Percentiles rank a stretch among this genome's conserved stretches.
Evolutionary conservation across 2,329 filamentous ascomycete genomes (phyloP).

Genomic region (Raffaelea ambrosiae): DNA sequence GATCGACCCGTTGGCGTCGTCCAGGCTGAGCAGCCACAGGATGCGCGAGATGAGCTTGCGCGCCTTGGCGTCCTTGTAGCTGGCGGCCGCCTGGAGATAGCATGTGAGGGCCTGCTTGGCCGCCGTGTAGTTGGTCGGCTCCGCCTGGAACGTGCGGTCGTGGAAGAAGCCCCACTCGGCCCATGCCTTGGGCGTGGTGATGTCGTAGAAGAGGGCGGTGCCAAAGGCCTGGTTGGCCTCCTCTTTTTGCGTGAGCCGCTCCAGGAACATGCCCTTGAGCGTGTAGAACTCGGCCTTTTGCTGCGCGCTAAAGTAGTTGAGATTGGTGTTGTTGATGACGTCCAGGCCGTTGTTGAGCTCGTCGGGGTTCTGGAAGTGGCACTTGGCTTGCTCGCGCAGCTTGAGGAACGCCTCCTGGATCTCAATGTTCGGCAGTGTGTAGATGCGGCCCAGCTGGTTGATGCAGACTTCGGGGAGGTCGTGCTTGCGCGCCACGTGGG

Average conservation of each 20-base stretch:
- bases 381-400: slow-evolving; percentile 95
- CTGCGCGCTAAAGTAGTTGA: slow-evolving; percentile 92
- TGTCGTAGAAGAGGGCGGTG: slow-evolving; percentile 90
- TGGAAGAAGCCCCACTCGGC: slow-evolving; percentile 99
- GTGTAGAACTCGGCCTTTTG: slow-evolving; percentile 99
- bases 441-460: slow-evolving; percentile 92
- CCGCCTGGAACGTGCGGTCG: slow-evolving; percentile 89
- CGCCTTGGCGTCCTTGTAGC: slow-evolving; percentile 96
- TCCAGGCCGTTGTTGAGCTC: slow-evolving; percentile 90
- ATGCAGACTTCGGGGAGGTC: slow-evolving; percentile 96
- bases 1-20: slow-evolving; percentile 77
- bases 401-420: slow-evolving; percentile 99
- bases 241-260: slow-evolving; percentile 81
- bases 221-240: slow-evolving; percentile 93
- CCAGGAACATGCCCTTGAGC: slow-evolving; percentile 97
- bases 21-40: slow-evolving; percentile 88
- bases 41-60: slow-evolving; percentile 89
- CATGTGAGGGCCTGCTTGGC: slow-evolving; percentile 91
- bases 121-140: slow-evolving; percentile 70
- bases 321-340: slow-evolving; percentile 98
- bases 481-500: slow-evolving; percentile 95
- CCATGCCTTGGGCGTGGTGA: slow-evolving; percentile 94
- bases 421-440: slow-evolving; percentile 97
- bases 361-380: slow-evolving; percentile 91
- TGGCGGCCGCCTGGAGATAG: slow-evolving; percentile 89